Evolutionary conservation across 2,329 filamentous ascomycete genomes (phyloP), one percentile per base, ranked within the genome.

Genomic region (Fusarium sulawesiense): DNA sequence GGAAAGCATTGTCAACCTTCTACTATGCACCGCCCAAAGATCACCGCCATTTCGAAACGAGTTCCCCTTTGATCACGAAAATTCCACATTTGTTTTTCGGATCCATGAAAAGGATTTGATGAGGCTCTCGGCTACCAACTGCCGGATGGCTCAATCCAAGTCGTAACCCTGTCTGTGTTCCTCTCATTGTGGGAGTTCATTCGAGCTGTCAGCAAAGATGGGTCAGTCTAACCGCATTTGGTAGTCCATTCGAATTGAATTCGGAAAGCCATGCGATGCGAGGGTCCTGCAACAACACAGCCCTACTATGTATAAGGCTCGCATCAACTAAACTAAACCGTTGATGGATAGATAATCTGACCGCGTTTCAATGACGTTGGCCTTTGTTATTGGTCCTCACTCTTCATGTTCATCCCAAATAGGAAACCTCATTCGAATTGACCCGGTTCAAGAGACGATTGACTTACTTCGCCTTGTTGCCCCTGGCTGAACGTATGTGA

Each of bases 161-260:
- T 37, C 25, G 7, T 32, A 61, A 41, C 30, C 27, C 27, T 56
- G 30, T 29, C 21, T 44, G 45, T 37, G 34, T 37, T 37, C 10
- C 23, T 37, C 56, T 54, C 25, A 41, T 32, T 20, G 29, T 23
- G 34, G 59, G 12, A 47, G 27, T 20, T 42, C 48, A 71, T 71
- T 50, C 64, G 60, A 62, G 48, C 14, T 58, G 32, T 49, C 53
- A 66, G 16, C 4, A 18, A 8, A 6, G 2, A 10, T 5, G 12
- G 32, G 40, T 13, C 23, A 27, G 7, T 21, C 66, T 70, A 73
- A 46, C 45, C 16, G 53, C 18, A 68, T 72, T 57, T 21, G 56
- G 73, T 45, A 60, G 44, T 14, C 34, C 58, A 76, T 76, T 76
- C 76, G 73, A 77, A 64, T 30, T 56, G 56, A 18, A 72, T 70